Evolutionary conservation across 176 grass and related monocot genomes (phyloP).

Genomic region (Oryza rufipogon): DNA sequence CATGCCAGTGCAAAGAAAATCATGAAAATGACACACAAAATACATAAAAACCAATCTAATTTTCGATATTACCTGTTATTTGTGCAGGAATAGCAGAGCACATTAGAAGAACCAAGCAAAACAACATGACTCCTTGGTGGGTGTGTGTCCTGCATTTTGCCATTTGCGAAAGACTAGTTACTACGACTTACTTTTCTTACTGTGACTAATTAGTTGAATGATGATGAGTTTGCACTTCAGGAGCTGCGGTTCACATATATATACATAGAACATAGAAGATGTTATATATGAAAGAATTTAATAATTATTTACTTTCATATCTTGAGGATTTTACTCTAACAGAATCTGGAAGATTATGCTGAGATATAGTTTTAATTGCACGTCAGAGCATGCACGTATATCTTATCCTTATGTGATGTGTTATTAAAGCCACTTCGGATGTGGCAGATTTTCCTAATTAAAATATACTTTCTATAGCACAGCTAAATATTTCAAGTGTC

Average conservation of each 20-base stretch:
- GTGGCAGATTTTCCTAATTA: too few relatives aligned
- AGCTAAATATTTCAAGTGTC: too few relatives aligned
- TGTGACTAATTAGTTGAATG: not conserved
- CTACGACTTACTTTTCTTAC: not conserved
- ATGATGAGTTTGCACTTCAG: not conserved
- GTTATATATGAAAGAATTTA: not conserved
- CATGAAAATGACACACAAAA: not conserved
- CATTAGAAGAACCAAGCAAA: not conserved
- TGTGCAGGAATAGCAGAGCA: not conserved
- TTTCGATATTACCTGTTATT: not conserved
- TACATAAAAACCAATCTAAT: not conserved
- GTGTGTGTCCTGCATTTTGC: not conserved
- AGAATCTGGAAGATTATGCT: not conserved
- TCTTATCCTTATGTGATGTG: too few relatives aligned
- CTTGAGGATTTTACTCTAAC: not conserved
- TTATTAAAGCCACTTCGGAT: too few relatives aligned
- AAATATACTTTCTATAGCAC: too few relatives aligned
- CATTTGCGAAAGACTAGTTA: not conserved
- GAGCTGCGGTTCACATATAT: not conserved
- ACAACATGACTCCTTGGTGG: not conserved
- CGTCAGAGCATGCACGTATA: too few relatives aligned
- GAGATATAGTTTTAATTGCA: not conserved
- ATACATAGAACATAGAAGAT: not conserved
- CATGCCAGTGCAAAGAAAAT: not conserved
- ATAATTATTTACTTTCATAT: not conserved